phyloP scores from a whole-genome alignment of 805 yeast species.

The Yamadazyma olivae region DNA sequence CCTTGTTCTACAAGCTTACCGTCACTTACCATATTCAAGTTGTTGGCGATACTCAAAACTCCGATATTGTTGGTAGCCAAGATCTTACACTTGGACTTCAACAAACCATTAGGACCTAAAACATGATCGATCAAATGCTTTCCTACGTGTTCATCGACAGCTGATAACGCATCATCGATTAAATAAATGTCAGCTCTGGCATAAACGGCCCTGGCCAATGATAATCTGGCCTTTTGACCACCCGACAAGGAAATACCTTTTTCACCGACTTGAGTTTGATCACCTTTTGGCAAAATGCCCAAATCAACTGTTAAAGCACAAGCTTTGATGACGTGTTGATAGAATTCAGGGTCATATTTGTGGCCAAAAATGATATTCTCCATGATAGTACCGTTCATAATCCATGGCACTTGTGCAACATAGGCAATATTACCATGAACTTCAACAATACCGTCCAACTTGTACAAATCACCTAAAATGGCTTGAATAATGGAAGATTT shows the following conservation, averaged over 20 bases:
- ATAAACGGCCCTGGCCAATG: slow-evolving; percentile 94
- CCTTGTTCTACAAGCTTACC: slow-evolving; percentile 72
- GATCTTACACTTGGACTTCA: slow-evolving; percentile 69
- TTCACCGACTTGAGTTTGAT: slow-evolving; percentile 91
- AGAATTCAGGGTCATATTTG: slow-evolving; percentile 75
- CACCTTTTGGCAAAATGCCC: slow-evolving; percentile 81
- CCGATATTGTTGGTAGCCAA: slow-evolving; percentile 86
- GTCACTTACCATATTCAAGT: slow-evolving; percentile 63
- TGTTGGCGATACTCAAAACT: slow-evolving; percentile 72
- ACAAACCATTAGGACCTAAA: slow-evolving; percentile 74
- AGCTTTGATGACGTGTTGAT: slow-evolving; percentile 75
- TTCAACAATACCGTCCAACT: slow-evolving; percentile 66
- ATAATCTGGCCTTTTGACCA: slow-evolving; percentile 95
- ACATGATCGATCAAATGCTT: slow-evolving; percentile 80
- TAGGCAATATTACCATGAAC: slow-evolving; percentile 82
- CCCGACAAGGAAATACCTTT: slow-evolving; percentile 96
- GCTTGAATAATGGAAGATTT: slow-evolving; percentile 81
- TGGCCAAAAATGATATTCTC: slow-evolving; percentile 93
- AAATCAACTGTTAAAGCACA: slow-evolving; percentile 85
- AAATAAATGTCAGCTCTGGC: slow-evolving; percentile 89
- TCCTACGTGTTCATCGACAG: slow-evolving; percentile 97
- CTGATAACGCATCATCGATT: slow-evolving; percentile 90
- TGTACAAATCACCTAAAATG: slow-evolving; percentile 77
- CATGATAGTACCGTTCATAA: slow-evolving; percentile 88
- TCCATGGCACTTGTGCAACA: slow-evolving; percentile 95